phyloP scores from a whole-genome alignment of 83 land plant species.

The Larix sibirica region DNA sequence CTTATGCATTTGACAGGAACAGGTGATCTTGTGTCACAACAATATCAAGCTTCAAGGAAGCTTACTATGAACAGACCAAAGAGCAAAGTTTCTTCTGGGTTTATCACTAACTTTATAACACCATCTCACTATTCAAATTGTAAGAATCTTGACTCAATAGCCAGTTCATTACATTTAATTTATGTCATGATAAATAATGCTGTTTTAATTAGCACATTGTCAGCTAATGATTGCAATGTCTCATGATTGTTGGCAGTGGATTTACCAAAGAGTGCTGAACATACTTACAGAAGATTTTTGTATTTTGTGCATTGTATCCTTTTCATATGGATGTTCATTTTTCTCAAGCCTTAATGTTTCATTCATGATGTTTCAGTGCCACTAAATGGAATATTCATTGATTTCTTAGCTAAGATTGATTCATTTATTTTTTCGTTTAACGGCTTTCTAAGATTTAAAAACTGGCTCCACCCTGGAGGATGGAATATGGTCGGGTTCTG shows the following conservation, averaged over 20 bases:
- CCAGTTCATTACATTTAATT: not conserved
- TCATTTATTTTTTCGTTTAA: not conserved
- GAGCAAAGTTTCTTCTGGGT: not conserved
- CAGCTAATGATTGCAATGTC: not conserved
- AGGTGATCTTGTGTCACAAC: not conserved
- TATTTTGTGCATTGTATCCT: not conserved
- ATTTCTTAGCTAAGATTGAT: too few species aligned
- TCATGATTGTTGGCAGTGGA: not conserved
- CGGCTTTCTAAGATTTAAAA: not conserved
- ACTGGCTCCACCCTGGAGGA: not conserved
- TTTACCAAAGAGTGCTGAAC: not conserved
- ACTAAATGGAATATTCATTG: not conserved
- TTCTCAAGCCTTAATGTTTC: not conserved
- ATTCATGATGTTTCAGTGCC: not conserved
- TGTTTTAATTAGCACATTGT: not conserved
- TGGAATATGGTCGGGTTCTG: not conserved
- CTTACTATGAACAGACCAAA: not conserved
- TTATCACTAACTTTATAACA: not conserved
- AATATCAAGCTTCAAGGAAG: conserved; percentile 1
- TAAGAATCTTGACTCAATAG: not conserved
- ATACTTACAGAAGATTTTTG: not conserved
- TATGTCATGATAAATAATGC: not conserved
- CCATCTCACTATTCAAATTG: not conserved
- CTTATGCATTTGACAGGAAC: conserved; percentile 4
- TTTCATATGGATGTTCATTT: not conserved